These are phyloP conservation scores for Polygonum maritimum DNA, from an alignment of 148 eudicot species.

Conservation along the genomic window DNA sequence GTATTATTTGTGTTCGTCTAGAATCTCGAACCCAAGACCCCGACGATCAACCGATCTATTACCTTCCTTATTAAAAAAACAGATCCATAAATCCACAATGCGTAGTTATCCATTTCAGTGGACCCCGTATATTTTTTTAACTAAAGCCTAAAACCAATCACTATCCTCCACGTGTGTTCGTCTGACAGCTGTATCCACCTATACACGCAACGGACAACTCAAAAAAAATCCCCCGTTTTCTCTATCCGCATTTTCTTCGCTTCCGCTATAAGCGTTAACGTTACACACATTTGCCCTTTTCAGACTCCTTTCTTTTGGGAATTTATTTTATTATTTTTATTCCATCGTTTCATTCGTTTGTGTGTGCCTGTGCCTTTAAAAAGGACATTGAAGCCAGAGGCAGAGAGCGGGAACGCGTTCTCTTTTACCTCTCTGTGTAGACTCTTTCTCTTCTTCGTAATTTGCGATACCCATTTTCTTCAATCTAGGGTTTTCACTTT, in stretches of 20 bases:
- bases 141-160: not conserved
- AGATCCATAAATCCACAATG: no score
- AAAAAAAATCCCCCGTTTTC: not conserved
- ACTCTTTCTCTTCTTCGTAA: constrained; percentile 7
- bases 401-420: constrained; percentile 16
- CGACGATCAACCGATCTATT: no score
- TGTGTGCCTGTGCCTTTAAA: constrained; percentile 10
- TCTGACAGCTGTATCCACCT: constrained; percentile 11
- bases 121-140: not conserved
- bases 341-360: not conserved
- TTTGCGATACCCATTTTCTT: not conserved
- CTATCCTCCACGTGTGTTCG: not conserved
- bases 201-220: not conserved
- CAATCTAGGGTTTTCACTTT: not conserved
- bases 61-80: no score
- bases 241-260: constrained; percentile 6
- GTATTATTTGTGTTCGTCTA: no score
- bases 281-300: not conserved
- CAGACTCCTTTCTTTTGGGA: constrained; percentile 5
- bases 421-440: not conserved
- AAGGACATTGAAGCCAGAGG: not conserved
- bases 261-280: constrained; percentile 2
- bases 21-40: no score
- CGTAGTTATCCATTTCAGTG: constrained; percentile 1
- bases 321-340: not conserved